Base-by-base conservation (phyloP, 805 yeast genomes). In the Scheffersomyces stipitis region DNA sequence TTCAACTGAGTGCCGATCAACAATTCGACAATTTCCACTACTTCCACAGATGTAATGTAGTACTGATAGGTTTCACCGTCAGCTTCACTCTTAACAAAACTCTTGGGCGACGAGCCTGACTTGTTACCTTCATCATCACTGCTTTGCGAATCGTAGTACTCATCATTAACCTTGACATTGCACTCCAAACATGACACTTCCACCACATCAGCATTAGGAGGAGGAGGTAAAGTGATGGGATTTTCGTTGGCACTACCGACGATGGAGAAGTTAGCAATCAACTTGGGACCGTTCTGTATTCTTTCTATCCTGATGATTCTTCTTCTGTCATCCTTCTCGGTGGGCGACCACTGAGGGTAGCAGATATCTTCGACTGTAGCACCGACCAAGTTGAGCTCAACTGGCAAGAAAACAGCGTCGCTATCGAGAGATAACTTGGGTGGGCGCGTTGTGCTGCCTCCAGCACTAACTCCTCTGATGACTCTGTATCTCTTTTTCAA, bases 11-110 rank as follows among this genome's bases (percentile, higher is more conserved):
- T 65, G 4, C 82, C 81, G 44, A 81, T 77, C 31, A 81, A 53
- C 34, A 79, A 53, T 57, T 81, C 86, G 20, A 81, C 82, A 45
- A 81, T 75, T 55, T 75, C 80, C 44, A 81, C 74, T 15, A 81
- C 84, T 51, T 81, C 86, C 24, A 81, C 85, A 38, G 81, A 73
- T 1, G 86, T 81, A 38, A 81, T 76, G 59, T 79, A 80, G 52
- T 61, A 68, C 40, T 63, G 66, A 30, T 45, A 56, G 7, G 45
- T 36, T 31, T 63, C 61, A 4, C 58, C 58, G 20, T 52, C 53
- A 18, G 28, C 41, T 22, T 54, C 60, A 32, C 41, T 36, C 39
- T 44, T 45, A 24, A 49, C 30, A 27, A 40, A 41, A 22, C 31
- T 31, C 16, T 34, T 34, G 9, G 30, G 34, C 10, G 37, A 36